Evolutionary conservation across 2,329 filamentous ascomycete species (phyloP).

Genomic region (Microcera coccophila): DNA sequence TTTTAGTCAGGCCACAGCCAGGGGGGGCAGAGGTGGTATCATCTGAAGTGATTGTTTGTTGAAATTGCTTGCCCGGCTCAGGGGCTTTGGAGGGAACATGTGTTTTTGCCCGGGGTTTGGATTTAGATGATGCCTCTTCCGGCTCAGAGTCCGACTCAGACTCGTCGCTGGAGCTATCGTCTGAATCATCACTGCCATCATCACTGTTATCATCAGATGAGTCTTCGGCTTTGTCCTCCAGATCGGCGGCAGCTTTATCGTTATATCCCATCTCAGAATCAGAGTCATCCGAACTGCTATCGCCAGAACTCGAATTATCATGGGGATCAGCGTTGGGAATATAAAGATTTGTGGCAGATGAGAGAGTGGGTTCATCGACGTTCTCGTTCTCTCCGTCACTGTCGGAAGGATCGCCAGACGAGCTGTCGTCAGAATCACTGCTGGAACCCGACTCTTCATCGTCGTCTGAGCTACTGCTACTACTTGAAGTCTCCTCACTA

Average conservation of each 20-base stretch:
- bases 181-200: constrained; percentile 16
- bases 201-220: constrained; percentile 18
- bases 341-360: constrained; percentile 1
- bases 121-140: constrained; percentile 37
- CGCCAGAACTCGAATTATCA: constrained; percentile 1
- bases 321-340: not conserved
- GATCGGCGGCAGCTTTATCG: not conserved
- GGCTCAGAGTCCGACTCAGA: constrained; percentile 31
- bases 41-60: not conserved
- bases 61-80: not conserved
- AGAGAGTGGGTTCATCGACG: constrained; percentile 4
- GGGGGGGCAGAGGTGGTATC: constrained; percentile 21
- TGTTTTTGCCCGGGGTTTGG: not conserved
- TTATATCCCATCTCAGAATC: constrained; percentile 6
- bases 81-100: constrained; percentile 3
- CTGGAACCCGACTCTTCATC: constrained; percentile 34
- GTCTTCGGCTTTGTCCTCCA: constrained; percentile 10
- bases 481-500: constrained; percentile 14
- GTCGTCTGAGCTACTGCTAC: constrained; percentile 24
- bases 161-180: constrained; percentile 7
- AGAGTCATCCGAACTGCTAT: constrained; percentile 12
- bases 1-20: constrained; percentile 38
- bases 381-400: constrained; percentile 1
- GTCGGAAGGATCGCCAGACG: constrained; percentile 3
- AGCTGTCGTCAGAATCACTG: constrained; percentile 33